These are phyloP conservation scores for Cladophialophora psammophila DNA, from an alignment of 2,329 filamentous ascomycete genomes.

Conservation along the genomic window DNA sequence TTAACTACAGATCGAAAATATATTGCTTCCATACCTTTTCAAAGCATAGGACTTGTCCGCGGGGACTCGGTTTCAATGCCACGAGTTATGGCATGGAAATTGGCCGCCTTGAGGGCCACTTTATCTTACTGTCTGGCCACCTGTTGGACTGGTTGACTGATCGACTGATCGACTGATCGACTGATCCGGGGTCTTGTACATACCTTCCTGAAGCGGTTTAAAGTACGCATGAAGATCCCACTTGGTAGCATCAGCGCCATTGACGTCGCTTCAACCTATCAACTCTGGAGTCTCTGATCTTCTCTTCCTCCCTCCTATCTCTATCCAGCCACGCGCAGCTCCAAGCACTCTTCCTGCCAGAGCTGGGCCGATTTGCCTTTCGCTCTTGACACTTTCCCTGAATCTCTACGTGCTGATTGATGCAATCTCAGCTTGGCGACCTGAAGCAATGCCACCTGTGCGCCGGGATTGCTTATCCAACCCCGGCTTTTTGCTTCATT, in stretches of 20 bases:
- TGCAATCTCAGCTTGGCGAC: slow-evolving; percentile 6
- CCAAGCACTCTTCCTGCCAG: slow-evolving; percentile 1
- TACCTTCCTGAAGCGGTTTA: slow-evolving; percentile 29
- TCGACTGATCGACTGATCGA: neutral
- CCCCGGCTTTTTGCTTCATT: slow-evolving; percentile 14
- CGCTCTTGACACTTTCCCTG: slow-evolving; percentile 1
- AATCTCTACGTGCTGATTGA: slow-evolving; percentile 13
- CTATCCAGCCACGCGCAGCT: slow-evolving; percentile 5
- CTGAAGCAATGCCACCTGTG: slow-evolving; percentile 8
- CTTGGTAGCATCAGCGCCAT: slow-evolving; percentile 18
- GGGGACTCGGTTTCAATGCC: neutral
- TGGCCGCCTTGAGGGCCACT: neutral
- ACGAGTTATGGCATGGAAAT: slow-evolving; percentile 1
- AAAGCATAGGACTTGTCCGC: slow-evolving; percentile 7
- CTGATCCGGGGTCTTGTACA: neutral
- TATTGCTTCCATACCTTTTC: neutral
- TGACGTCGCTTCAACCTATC: slow-evolving; percentile 23
- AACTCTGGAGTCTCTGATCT: neutral
- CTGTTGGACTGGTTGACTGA: neutral
- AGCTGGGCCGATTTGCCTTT: slow-evolving; percentile 5
- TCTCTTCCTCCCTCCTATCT: slow-evolving; percentile 15
- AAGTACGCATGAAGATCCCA: slow-evolving; percentile 6
- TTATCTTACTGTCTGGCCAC: neutral
- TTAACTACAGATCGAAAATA: neutral
- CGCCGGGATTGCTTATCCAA: slow-evolving; percentile 23